Base-by-base conservation (phyloP, 2,329 filamentous ascomycete species). In the Penicillium sp. region DNA sequence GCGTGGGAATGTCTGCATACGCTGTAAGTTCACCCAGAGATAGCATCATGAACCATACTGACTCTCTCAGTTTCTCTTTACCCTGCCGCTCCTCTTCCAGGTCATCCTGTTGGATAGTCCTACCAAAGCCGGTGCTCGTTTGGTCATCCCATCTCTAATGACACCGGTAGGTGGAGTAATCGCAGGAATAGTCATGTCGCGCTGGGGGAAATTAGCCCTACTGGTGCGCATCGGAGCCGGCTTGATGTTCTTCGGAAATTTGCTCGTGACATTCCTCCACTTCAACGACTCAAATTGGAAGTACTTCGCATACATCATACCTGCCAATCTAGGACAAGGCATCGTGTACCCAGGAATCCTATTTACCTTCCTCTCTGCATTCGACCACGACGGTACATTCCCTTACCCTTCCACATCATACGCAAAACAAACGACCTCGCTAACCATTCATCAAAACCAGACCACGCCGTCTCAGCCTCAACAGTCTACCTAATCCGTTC, bases 401-500 rank as follows among this genome's bases (percentile, higher is more conserved):
- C 24, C 21, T 29, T 21, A 13, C 39, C 24, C 21, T 29, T 43
- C 22, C 16, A 39, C 14, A n/a, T 29, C 1, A 3, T 19, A 16
- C 11, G 5, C 29, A 14, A 31, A 31, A 10, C 0, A 21, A 27
- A 24, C 26, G 14, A 13, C 16, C 6, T 13, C 14, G 14, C 37
- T 37, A 14, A 51, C n/a, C 11, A 14, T 14, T n/a, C 3, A 0
- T 26, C 16, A 10, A 11, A 27, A n/a, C 13, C 37, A 86, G 85
- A 87, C 52, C 84, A 88, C 63, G 84, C 85, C 11, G 84, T 87
- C 1, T 83, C 82, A 0, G 80, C 85, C 2, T 87, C 84, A 1
- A 86, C 82, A 0, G 82, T 86, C 7, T 88, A 88, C 67, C 78
- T 88, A 21, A 80, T 88, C 44, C 81, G 86, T 26, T 87, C 84